These are phyloP conservation scores for Colletotrichum endophyticum DNA, from an alignment of 2,329 filamentous ascomycete species.

Conservation along the genomic window DNA sequence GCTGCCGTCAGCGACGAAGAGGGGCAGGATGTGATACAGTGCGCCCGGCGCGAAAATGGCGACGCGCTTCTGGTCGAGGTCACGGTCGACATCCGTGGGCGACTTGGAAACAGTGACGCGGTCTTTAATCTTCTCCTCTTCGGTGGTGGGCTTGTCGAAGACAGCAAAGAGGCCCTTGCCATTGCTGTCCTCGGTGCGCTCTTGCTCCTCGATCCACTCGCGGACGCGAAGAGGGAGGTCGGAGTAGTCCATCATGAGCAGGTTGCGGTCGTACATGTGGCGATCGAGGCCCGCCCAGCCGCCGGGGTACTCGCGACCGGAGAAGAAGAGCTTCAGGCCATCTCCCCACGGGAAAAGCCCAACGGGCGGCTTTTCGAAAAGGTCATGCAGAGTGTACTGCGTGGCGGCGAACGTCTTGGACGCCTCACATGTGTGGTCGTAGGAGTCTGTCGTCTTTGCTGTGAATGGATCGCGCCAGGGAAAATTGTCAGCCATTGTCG, in stretches of 20 bases:
- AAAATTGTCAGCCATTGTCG: conserved; percentile 42
- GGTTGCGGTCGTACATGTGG: conserved; percentile 53
- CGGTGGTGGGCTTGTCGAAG: conserved; percentile 41
- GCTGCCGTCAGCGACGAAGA: conserved; percentile 43
- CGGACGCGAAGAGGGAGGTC: conserved; percentile 47
- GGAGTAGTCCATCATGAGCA: conserved; percentile 51
- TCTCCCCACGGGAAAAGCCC: conserved; percentile 44
- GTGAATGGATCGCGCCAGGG: conserved; percentile 46
- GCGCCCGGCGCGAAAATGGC: conserved; percentile 49
- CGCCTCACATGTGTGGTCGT: conserved; percentile 38
- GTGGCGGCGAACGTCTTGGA: conserved; percentile 38
- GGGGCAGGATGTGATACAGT: conserved; percentile 45
- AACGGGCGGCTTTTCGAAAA: conserved; percentile 38
- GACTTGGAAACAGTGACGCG: conserved; percentile 29
- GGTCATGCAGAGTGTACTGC: conserved; percentile 50
- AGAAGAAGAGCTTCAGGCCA: conserved; percentile 45
- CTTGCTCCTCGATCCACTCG: conserved; percentile 53
- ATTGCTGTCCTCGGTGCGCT: conserved; percentile 30
- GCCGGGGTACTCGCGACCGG: conserved; percentile 50
- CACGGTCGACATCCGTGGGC: conserved; percentile 29
- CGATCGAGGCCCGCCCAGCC: conserved; percentile 57
- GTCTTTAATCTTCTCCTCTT: conserved; percentile 41
- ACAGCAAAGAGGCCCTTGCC: conserved; percentile 46
- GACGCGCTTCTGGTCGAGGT: conserved; percentile 28
- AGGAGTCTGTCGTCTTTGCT: conserved; percentile 26